These are phyloP conservation scores for Xylaria sp. DNA, from an alignment of 2,329 filamentous ascomycete species.

Conservation along the genomic window DNA sequence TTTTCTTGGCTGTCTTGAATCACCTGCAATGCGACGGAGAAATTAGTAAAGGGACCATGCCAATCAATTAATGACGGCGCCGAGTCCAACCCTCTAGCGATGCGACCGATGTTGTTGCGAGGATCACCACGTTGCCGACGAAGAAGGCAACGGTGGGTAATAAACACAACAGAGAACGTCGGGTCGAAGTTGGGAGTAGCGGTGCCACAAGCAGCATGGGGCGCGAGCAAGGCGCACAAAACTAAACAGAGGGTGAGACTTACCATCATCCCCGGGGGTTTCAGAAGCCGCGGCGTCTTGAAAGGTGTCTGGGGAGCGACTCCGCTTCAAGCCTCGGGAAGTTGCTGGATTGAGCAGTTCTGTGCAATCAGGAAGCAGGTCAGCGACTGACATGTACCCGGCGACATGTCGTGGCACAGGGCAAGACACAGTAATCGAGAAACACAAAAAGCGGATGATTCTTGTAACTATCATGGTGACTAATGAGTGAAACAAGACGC, in stretches of 20 bases:
- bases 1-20: constrained; percentile 64
- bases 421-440: constrained; percentile 37
- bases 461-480: constrained; percentile 37
- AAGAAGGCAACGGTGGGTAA: not conserved
- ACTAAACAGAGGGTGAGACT: constrained; percentile 57
- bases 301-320: constrained; percentile 77
- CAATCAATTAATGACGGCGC: constrained; percentile 3
- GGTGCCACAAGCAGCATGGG: constrained; percentile 10
- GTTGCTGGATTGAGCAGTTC: constrained; percentile 61
- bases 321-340: constrained; percentile 80
- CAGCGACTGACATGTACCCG: constrained; percentile 41
- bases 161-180: not conserved
- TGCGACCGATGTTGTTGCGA: constrained; percentile 5
- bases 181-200: not conserved
- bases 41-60: constrained; percentile 39
- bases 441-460: constrained; percentile 39
- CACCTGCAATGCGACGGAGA: constrained; percentile 51
- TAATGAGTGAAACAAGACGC: constrained; percentile 24
- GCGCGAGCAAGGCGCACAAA: constrained; percentile 45
- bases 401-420: constrained; percentile 38
- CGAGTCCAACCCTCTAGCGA: not conserved
- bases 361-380: constrained; percentile 49
- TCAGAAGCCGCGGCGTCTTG: constrained; percentile 63
- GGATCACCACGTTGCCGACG: not conserved
- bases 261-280: constrained; percentile 78